These are phyloP conservation scores for Corynascus novoguineensis DNA, from an alignment of 495 filamentous ascomycete genomes.

Conservation along the genomic window DNA sequence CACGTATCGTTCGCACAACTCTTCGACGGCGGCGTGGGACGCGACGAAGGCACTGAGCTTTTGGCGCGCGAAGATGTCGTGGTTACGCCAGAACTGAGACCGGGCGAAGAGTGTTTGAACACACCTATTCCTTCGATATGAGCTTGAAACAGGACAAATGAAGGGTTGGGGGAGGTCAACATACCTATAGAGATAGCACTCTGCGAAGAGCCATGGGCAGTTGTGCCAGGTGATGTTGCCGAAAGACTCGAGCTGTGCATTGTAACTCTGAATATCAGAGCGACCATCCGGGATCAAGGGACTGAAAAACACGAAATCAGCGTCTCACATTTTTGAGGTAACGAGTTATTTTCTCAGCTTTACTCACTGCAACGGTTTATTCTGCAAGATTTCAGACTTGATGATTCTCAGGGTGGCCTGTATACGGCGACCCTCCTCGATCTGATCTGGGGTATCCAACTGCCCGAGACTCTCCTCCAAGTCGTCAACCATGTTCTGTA, in stretches of 20 bases:
- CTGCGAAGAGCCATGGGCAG: not conserved
- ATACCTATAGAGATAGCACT: not conserved
- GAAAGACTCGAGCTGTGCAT: not conserved
- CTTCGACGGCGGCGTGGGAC: not conserved
- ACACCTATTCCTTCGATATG: not conserved
- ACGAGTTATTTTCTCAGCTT: not conserved
- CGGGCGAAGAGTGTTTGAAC: not conserved
- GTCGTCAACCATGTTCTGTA: not conserved
- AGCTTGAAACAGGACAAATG: not conserved
- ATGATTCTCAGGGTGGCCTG: not conserved
- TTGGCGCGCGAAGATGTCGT: not conserved
- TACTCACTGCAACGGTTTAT: not conserved
- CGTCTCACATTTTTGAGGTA: not conserved
- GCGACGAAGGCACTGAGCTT: not conserved
- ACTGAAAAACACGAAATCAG: not conserved
- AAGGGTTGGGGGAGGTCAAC: not conserved
- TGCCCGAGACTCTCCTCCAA: not conserved
- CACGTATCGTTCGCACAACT: not conserved
- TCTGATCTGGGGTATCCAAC: not conserved
- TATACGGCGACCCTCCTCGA: not conserved
- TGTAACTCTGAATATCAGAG: not conserved
- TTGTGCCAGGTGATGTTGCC: not conserved
- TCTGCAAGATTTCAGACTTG: not conserved
- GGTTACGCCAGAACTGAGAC: not conserved
- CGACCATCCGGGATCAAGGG: not conserved